Evolutionary conservation across 306 rosid genomes (phyloP).

Genomic region (Trichosanthes cucumerina): DNA sequence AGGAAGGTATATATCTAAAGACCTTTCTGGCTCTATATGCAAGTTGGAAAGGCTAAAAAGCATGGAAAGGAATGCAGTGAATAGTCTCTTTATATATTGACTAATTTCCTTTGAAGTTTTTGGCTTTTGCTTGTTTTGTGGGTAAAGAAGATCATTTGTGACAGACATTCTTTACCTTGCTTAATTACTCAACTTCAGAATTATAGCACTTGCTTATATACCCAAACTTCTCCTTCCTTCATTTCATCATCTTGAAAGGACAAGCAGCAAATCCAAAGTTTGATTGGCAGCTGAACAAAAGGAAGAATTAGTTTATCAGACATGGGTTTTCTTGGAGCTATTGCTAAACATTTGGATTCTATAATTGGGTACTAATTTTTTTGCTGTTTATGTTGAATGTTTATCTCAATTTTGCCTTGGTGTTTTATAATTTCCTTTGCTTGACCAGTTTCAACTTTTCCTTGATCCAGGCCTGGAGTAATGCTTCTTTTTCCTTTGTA

Average conservation of each 20-base stretch:
- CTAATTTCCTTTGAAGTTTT: not conserved
- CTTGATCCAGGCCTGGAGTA: constrained; percentile 59
- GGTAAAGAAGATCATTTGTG: constrained; percentile 44
- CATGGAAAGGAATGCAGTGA: not conserved
- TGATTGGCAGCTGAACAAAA: not conserved
- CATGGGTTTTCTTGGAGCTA: constrained; percentile 65
- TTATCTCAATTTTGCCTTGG: not conserved
- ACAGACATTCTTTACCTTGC: constrained; percentile 44
- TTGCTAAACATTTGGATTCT: constrained; percentile 64
- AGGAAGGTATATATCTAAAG: not conserved
- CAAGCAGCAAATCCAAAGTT: not conserved
- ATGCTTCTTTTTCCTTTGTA: constrained; percentile 91
- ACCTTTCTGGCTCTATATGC: not conserved
- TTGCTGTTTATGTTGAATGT: not conserved
- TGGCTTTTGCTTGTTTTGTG: constrained; percentile 23
- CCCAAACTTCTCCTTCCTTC: not conserved
- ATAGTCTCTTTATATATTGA: not conserved
- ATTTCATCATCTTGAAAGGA: not conserved
- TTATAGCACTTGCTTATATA: not conserved
- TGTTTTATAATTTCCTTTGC: not conserved
- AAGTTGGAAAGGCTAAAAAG: not conserved
- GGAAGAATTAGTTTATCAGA: not conserved
- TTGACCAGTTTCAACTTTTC: constrained; percentile 3
- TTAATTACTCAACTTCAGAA: not conserved
- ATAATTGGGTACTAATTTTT: constrained; percentile 41